Base-by-base conservation (phyloP, 2,329 filamentous ascomycete species). In the Coniochaeta prunicola region DNA sequence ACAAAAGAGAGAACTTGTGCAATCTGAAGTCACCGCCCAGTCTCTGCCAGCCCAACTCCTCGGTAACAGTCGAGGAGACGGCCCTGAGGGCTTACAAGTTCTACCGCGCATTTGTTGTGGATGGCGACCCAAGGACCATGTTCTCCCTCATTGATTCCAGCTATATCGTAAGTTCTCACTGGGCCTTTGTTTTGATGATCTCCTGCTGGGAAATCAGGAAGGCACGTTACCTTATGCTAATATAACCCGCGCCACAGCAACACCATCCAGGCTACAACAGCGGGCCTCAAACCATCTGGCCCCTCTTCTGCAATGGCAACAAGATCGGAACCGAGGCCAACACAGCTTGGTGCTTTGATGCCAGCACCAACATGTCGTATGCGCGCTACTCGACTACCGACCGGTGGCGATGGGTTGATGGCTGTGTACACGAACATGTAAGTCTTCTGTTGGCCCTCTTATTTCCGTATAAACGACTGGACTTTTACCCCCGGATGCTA, bases 391-490 rank as follows among this genome's bases (percentile, higher is more conserved):
- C 69, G 31, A 70, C 66, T 1, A 69, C 67, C 2, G 73, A 75
- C 60, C 59, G 72, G 56, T 75, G 73, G 73, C 66, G 64, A n/a
- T 75, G 73, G 73, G 65, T 75, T 34, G 72, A 66, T 53, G 73
- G 73, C 1, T 75, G 73, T 48, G 72, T 75, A 40, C 72, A 75
- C 53, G 73, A 74, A 62, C 73, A 75, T 57, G 73, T 74, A 67
- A 33, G 72, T 69, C 26, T 30, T 42, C 13, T 13, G 33, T 54
- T 28, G n/a, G 7, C 8, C 10, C 8, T 45, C 7, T 7, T 13
- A 34, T 34, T 34, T 34, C 31, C 31, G 7, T 34, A 7, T 13
- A 48, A n/a, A 10, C 12, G 33, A 36, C 24, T n/a, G 10, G 15
- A 59, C 26, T 3, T 26, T 19, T n/a, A 45, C 21, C 24, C 5